Conservation (phyloP, 768 basidiomycete genomes). For the Arthromyces matolae region DNA sequence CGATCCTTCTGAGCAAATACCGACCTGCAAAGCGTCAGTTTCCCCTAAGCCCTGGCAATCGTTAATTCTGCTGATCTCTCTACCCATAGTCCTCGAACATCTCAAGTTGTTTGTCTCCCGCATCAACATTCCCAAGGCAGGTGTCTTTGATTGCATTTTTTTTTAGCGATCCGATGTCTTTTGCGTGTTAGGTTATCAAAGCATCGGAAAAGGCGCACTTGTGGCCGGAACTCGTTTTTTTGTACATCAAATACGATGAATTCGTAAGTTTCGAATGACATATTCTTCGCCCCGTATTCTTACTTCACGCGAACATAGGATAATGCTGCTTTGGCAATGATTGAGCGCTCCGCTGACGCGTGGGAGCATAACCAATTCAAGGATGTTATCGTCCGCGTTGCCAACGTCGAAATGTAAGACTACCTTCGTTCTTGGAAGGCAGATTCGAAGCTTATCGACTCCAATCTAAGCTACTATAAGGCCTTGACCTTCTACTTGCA, state of each 20-base stretch:
- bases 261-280: conserved; percentile 47
- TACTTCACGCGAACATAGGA: conserved; percentile 46
- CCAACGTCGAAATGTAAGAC: conserved; percentile 92
- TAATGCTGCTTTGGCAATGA: conserved; percentile 97
- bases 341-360: conserved; percentile 95
- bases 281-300: neutral
- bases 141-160: neutral
- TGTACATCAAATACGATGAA: conserved; percentile 98
- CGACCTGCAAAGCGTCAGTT: conserved; percentile 81
- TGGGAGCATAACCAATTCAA: conserved; percentile 99
- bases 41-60: conserved; percentile 10
- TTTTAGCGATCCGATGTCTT: neutral
- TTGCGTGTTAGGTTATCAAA: conserved; percentile 67
- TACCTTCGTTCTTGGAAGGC: too few species aligned
- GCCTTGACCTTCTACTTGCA: conserved; percentile 90
- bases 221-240: conserved; percentile 97
- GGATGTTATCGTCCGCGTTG: conserved; percentile 93
- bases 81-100: conserved; percentile 88
- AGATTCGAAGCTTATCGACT: neutral
- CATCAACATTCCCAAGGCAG: conserved; percentile 94
- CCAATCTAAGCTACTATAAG: conserved; percentile 77
- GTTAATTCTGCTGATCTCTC: conserved; percentile 1
- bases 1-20: conserved; percentile 92
- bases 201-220: conserved; percentile 95
- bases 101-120: conserved; percentile 93